These are phyloP conservation scores for Colletotrichum sp. DNA, from an alignment of 2,329 filamentous ascomycete species.

Conservation along the genomic window DNA sequence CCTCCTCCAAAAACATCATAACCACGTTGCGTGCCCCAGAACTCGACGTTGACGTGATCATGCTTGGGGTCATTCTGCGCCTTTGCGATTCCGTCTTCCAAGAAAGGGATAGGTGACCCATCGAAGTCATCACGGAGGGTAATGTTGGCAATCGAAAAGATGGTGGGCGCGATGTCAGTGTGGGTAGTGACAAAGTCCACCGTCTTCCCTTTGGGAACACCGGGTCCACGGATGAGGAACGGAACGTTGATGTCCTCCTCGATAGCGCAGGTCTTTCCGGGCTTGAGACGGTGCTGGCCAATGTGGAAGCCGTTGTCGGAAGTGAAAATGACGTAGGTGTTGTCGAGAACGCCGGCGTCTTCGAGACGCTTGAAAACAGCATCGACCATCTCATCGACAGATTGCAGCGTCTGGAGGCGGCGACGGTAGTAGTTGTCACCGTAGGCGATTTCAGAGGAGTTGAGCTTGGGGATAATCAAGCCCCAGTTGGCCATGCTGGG, in stretches of 20 bases:
- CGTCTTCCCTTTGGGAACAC: slow-evolving; percentile 43
- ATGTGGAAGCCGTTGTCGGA: slow-evolving; percentile 68
- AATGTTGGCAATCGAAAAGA: slow-evolving; percentile 52
- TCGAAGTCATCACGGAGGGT: slow-evolving; percentile 57
- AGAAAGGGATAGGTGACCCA: slow-evolving; percentile 56
- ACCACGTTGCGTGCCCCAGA: slow-evolving; percentile 47
- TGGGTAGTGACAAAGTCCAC: slow-evolving; percentile 61
- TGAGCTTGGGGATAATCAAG: slow-evolving; percentile 42
- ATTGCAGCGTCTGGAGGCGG: slow-evolving; percentile 56
- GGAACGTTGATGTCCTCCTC: slow-evolving; percentile 67
- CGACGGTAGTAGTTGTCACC: slow-evolving; percentile 57
- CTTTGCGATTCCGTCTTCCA: slow-evolving; percentile 21
- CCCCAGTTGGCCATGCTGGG: slow-evolving; percentile 54
- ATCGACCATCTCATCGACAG: slow-evolving; percentile 60
- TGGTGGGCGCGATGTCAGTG: slow-evolving; percentile 67
- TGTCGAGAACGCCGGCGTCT: slow-evolving; percentile 63
- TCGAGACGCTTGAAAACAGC: slow-evolving; percentile 46
- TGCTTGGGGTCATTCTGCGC: slow-evolving; percentile 33
- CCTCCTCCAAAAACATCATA: slow-evolving; percentile 2
- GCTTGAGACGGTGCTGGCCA: slow-evolving; percentile 61
- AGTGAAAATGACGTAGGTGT: slow-evolving; percentile 65
- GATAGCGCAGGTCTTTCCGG: slow-evolving; percentile 62
- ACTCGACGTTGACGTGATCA: slow-evolving; percentile 65
- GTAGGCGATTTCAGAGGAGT: slow-evolving; percentile 44
- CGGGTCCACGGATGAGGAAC: slow-evolving; percentile 60